Percentiles rank a stretch among this genome's conserved stretches.
Evolutionary conservation across 441 rosid genomes (phyloP).

Genomic region (Kokia cookei): DNA sequence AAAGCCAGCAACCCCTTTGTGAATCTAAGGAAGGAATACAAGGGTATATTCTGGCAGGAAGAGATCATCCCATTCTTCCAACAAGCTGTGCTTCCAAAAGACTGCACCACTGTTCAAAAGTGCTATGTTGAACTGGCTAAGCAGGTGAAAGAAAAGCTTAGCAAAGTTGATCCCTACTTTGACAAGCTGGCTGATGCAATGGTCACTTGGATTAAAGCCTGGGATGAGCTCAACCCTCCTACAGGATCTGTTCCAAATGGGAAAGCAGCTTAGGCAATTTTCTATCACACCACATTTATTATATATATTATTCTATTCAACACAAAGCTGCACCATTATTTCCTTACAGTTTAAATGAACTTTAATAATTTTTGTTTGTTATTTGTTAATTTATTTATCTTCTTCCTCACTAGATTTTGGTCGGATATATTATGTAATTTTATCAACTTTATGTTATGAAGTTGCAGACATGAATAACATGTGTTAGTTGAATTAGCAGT

Average conservation of each 20-base stretch:
- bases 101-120: constrained; percentile 76
- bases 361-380: constrained; percentile 5
- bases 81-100: constrained; percentile 60
- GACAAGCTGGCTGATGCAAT: constrained; percentile 92
- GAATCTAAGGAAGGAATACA: constrained; percentile 87
- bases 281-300: background rate
- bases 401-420: background rate
- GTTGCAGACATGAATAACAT: background rate
- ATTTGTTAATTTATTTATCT: background rate
- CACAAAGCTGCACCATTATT: background rate
- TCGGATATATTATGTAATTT: background rate
- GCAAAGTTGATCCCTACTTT: constrained; percentile 76
- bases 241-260: constrained; percentile 28
- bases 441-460: constrained; percentile 7
- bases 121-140: constrained; percentile 84
- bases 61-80: constrained; percentile 98
- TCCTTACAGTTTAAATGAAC: background rate
- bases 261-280: constrained; percentile 26
- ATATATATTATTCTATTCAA: background rate
- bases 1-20: constrained; percentile 97
- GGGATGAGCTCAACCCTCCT: constrained; percentile 94
- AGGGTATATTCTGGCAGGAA: constrained; percentile 97
- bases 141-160: constrained; percentile 78
- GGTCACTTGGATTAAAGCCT: constrained; percentile 94
- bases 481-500: background rate